Evolutionary conservation across 2,329 filamentous ascomycete species (phyloP).

Genomic region (Fusarium heterosporum): DNA sequence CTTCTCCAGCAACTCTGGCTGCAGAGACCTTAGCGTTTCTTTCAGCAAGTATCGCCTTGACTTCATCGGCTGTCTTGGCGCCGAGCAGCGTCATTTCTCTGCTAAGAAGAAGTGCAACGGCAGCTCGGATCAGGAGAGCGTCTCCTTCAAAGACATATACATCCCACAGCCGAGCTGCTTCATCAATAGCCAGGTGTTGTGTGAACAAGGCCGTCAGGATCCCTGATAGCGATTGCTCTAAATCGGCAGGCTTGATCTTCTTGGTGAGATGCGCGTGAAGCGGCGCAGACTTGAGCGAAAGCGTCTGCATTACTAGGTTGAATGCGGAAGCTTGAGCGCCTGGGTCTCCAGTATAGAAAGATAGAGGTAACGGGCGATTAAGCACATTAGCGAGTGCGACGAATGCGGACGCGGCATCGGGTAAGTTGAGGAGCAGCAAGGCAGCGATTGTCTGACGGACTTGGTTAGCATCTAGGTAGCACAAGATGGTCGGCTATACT

Average conservation of each 20-base stretch:
- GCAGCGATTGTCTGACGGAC: constrained; percentile 73
- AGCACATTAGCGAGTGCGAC: constrained; percentile 80
- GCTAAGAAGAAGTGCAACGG: constrained; percentile 72
- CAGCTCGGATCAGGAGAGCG: constrained; percentile 75
- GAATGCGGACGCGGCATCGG: constrained; percentile 72
- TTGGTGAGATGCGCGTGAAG: constrained; percentile 74
- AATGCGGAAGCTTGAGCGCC: constrained; percentile 77
- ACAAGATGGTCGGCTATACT: constrained; percentile 52
- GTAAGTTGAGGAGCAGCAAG: constrained; percentile 77
- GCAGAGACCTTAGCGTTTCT: constrained; percentile 48
- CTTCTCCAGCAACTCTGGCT: constrained; percentile 53
- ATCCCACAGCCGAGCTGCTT: constrained; percentile 81
- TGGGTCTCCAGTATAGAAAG: constrained; percentile 77
- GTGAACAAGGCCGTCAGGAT: constrained; percentile 76
- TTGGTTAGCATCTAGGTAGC: constrained; percentile 33
- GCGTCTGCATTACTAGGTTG: constrained; percentile 74
- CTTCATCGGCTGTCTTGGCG: constrained; percentile 58
- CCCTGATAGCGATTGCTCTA: constrained; percentile 67
- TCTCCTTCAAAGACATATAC: constrained; percentile 88
- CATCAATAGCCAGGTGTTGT: constrained; percentile 71
- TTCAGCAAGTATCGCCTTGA: constrained; percentile 54
- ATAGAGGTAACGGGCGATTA: constrained; percentile 79
- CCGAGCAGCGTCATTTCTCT: constrained; percentile 65
- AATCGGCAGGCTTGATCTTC: constrained; percentile 57
- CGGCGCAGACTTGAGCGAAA: constrained; percentile 71